A percentile compares a stretch with the other conserved stretches of the same genome.
Evolutionary conservation across 768 basidiomycete species (phyloP).

Genomic region (Serendipita sp.): DNA sequence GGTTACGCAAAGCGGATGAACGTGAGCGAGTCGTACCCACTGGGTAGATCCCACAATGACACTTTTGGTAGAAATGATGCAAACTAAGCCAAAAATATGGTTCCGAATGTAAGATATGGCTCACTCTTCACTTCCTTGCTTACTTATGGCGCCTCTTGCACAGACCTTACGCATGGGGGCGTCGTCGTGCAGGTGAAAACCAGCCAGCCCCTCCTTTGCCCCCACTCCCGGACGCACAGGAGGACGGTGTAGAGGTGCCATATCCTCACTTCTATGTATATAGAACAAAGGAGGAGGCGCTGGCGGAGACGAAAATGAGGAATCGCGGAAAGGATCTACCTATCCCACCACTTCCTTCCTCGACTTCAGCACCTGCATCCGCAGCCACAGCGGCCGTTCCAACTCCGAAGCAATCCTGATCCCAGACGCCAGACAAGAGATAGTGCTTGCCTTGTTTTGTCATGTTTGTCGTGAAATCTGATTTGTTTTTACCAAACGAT

Average conservation of each 20-base stretch:
- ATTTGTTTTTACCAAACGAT: too few species aligned
- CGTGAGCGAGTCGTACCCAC: background rate
- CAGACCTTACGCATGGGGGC: background rate
- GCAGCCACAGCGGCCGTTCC: too few species aligned
- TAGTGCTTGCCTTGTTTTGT: too few species aligned
- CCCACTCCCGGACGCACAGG: background rate
- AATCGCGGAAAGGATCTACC: constrained; percentile 3
- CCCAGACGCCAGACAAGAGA: too few species aligned
- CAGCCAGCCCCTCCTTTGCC: background rate
- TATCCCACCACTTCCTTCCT: background rate
- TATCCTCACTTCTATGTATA: background rate
- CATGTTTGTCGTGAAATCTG: too few species aligned
- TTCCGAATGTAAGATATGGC: constrained; percentile 1
- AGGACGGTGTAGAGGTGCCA: background rate
- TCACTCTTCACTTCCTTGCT: background rate
- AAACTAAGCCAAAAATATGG: background rate
- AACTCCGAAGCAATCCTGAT: too few species aligned
- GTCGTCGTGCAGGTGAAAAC: background rate
- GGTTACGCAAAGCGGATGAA: background rate
- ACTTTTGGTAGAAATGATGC: background rate
- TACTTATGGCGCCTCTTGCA: background rate
- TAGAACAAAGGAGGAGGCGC: background rate
- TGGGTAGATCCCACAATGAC: background rate
- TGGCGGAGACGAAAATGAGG: background rate
- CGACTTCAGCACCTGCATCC: too few species aligned